Conservation (phyloP, 1,139 yeast genomes). For the Wickerhamiella pararugosa region DNA sequence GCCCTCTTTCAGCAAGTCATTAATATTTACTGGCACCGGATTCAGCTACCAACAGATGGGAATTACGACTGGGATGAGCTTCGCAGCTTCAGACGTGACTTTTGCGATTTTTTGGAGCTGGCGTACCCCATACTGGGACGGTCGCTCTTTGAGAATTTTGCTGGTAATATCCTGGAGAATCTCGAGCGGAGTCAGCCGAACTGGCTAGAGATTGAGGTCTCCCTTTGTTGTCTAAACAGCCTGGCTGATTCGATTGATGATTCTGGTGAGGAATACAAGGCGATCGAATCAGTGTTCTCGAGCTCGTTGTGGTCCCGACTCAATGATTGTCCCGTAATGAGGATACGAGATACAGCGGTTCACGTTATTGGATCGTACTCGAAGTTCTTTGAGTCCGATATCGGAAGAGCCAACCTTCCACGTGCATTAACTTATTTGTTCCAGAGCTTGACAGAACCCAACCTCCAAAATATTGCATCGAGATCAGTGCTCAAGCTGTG, state of each 20-base stretch:
- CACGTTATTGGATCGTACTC: constrained; percentile 24
- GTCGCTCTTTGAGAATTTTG: constrained; percentile 38
- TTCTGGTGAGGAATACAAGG: constrained; percentile 16
- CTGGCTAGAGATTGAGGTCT: constrained; percentile 47
- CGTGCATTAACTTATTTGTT: constrained; percentile 22
- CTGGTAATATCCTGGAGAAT: constrained; percentile 28
- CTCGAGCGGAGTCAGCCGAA: constrained; percentile 12
- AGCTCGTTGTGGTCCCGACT: constrained; percentile 23
- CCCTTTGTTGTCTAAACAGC: constrained; percentile 46
- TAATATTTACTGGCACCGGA: constrained; percentile 47
- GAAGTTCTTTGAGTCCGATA: constrained; percentile 21
- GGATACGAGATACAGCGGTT: constrained; percentile 25
- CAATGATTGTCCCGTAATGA: constrained; percentile 15
- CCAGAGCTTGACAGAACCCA: constrained; percentile 19
- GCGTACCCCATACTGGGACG: constrained; percentile 50
- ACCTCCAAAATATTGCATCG: constrained; percentile 24
- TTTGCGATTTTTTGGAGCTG: constrained; percentile 60
- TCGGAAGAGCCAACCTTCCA: constrained; percentile 21
- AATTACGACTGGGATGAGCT: constrained; percentile 37
- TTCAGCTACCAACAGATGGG: constrained; percentile 26
- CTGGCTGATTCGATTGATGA: constrained; percentile 27
- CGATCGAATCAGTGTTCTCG: constrained; percentile 20
- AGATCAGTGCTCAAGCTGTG: constrained; percentile 27
- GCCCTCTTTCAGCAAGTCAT: constrained; percentile 30
- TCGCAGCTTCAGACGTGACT: constrained; percentile 50